Evolutionary conservation across 345 rosid genomes (phyloP), one percentile per base, ranked within the genome.

Genomic region (Crucihimalaya himalaica): DNA sequence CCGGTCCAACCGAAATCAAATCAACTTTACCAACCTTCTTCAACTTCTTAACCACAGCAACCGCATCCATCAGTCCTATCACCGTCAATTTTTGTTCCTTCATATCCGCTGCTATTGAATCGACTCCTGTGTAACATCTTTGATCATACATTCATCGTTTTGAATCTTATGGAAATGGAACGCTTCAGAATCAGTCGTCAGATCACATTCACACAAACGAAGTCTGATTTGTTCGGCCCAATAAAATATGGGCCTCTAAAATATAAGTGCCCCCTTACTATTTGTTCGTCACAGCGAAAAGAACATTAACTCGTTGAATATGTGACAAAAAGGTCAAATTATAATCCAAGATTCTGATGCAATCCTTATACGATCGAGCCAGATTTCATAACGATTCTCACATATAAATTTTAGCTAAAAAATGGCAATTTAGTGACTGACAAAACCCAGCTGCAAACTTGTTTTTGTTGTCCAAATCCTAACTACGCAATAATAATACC

Each of bases 21-120:
- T 94, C 98, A 51, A 94, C 97, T 85, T 94, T 94, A 16, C 92
- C 98, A 5, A 94, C 95, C 68, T 89, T 94, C 88, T 88, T 94
- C 88, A 91, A 55, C 80, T 84, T 94, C 86, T 91, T 94, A 56
- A 79, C 90, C 68, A 91, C 88, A 12, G 93, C 95, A 71, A 88
- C 95, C 16, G 95, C 63, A 37, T 94, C 98, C 98, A 91, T 94
- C 69, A 23, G 19, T 68, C 98, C 98, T 50, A 85, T 80, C 82
- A 94, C 95, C 4, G 93, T 94, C 72, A 94, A 75, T 79, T 94
- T 94, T 82, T 89, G 97, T 2, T 94, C 97, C 82, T 91, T 94
- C 58, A 81, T 73, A 80, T 94, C 97, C 28, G 92, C 96, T 15
- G 89, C 88, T 66, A 94, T 94, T 15, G 97, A 88, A 87, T 89